Conservation (phyloP, 805 yeast species). For the Lachancea dasiensis region DNA sequence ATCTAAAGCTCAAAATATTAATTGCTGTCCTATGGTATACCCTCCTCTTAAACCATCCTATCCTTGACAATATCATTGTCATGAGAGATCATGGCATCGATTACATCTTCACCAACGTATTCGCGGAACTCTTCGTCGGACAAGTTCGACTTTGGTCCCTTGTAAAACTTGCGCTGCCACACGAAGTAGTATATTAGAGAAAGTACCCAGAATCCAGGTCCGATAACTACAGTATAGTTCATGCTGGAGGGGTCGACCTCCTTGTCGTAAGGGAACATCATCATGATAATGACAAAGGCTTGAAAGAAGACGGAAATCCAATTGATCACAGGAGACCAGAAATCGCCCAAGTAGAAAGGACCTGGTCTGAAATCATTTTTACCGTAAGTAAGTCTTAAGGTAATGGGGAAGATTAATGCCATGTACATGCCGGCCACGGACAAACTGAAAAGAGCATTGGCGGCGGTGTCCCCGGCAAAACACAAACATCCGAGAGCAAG, state of each 20-base stretch:
- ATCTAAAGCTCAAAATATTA: no score
- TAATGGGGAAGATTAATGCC: slow-evolving; percentile 36
- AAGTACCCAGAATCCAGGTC: slow-evolving; percentile 53
- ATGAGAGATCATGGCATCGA: slow-evolving; percentile 13
- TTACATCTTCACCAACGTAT: slow-evolving; percentile 24
- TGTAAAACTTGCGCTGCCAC: slow-evolving; percentile 48
- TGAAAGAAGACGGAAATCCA: slow-evolving; percentile 45
- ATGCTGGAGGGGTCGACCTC: slow-evolving; percentile 36
- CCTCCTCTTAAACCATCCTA: slow-evolving; percentile 4
- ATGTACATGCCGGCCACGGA: slow-evolving; percentile 37
- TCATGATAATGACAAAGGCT: slow-evolving; percentile 44
- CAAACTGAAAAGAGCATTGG: slow-evolving; percentile 39
- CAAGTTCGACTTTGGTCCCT: slow-evolving; percentile 43
- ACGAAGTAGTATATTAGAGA: slow-evolving; percentile 46
- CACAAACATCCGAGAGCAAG: slow-evolving; percentile 35
- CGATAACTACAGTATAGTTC: slow-evolving; percentile 68
- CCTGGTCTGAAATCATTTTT: slow-evolving; percentile 52
- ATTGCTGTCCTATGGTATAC: no score
- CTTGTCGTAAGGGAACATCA: slow-evolving; percentile 48
- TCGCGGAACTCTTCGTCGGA: slow-evolving; percentile 18
- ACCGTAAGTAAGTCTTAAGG: slow-evolving; percentile 38
- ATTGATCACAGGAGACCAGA: slow-evolving; percentile 40
- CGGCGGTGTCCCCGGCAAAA: slow-evolving; percentile 38
- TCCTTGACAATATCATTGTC: slow-evolving; percentile 5
- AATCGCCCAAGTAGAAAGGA: slow-evolving; percentile 53